phyloP scores from a whole-genome alignment of 169 alveolate species.

The Eimeria praecox region DNA sequence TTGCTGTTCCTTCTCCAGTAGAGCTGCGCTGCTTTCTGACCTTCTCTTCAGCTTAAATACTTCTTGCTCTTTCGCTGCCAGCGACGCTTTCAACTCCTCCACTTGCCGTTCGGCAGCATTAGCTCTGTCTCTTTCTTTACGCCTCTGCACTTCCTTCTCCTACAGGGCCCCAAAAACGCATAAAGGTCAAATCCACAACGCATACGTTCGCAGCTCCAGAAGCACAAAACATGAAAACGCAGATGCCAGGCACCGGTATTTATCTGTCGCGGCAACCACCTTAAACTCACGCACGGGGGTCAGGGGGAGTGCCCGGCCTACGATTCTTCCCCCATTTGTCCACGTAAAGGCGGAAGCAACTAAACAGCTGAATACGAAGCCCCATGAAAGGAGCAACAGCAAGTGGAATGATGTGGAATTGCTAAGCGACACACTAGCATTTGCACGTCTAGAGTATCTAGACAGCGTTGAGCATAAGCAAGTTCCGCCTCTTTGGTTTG shows the following conservation, averaged over 20 bases:
- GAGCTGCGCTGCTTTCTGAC: neutral
- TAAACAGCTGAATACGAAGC: neutral
- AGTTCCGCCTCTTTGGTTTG: conserved; percentile 61
- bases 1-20: conserved; percentile 35
- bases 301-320: neutral
- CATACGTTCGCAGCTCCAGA: neutral
- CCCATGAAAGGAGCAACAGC: neutral
- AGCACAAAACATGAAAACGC: neutral
- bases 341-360: neutral
- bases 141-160: conserved; percentile 63
- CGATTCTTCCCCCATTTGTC: neutral
- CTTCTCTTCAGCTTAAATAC: neutral
- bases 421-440: conserved; percentile 17
- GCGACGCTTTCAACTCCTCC: neutral
- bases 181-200: neutral
- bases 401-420: neutral
- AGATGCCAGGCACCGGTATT: neutral
- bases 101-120: conserved; percentile 27
- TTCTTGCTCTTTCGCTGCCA: conserved; percentile 36
- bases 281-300: neutral
- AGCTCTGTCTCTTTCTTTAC: conserved; percentile 63
- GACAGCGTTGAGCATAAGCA: conserved; percentile 20
- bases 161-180: neutral
- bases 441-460: conserved; percentile 44
- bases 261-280: neutral